Evolutionary conservation across 2,329 filamentous ascomycete genomes (phyloP).

Genomic region (Teratosphaeria epicoccoides): DNA sequence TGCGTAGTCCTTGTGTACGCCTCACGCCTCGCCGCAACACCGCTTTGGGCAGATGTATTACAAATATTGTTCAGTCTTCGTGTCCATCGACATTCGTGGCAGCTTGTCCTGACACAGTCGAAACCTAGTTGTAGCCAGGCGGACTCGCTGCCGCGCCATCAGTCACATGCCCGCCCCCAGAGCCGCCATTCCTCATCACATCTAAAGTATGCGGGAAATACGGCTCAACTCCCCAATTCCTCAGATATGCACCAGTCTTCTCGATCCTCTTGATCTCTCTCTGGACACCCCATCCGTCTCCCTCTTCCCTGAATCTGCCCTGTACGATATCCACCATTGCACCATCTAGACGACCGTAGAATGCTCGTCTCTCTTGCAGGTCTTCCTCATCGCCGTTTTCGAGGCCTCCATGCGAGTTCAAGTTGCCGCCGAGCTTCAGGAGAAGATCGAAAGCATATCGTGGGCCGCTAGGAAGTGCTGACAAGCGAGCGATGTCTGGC

Average conservation of each 20-base stretch:
- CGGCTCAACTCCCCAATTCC: conserved; percentile 42
- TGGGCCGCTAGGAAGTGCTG: conserved; percentile 37
- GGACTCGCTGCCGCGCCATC: neutral
- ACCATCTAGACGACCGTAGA: conserved; percentile 39
- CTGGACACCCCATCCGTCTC: conserved; percentile 42
- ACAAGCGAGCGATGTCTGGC: conserved; percentile 41
- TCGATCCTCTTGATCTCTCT: conserved; percentile 46
- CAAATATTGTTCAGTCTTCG: neutral
- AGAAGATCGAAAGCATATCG: conserved; percentile 44
- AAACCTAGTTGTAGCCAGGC: neutral
- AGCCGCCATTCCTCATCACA: conserved; percentile 32
- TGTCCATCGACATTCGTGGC: neutral
- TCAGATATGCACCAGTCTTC: conserved; percentile 43
- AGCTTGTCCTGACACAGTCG: neutral
- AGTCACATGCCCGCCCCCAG: neutral
- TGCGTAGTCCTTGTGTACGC: neutral
- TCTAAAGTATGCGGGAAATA: conserved; percentile 44
- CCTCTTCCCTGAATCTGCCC: conserved; percentile 38
- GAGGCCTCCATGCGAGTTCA: conserved; percentile 44
- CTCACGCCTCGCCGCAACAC: neutral
- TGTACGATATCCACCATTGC: conserved; percentile 45
- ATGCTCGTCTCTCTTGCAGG: conserved; percentile 37
- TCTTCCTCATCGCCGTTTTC: conserved; percentile 40
- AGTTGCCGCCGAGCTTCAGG: conserved; percentile 45
- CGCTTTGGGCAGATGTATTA: neutral